Percentiles rank a stretch among this genome's conserved stretches.
These are phyloP conservation scores for Ceratocystis cubensis DNA, from an alignment of 2,329 filamentous ascomycete genomes.

Conservation along the genomic window DNA sequence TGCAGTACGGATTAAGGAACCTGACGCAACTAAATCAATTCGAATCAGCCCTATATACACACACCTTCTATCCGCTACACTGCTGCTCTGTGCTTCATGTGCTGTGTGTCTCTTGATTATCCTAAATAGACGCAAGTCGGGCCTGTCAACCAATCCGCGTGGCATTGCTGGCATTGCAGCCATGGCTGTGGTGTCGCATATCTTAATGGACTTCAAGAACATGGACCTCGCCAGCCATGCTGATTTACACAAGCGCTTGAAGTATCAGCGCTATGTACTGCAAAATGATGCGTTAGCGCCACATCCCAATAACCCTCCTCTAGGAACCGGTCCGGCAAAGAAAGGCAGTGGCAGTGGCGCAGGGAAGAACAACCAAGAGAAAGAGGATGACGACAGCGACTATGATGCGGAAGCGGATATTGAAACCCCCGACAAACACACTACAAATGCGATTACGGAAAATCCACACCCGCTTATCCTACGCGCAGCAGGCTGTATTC, in stretches of 20 bases:
- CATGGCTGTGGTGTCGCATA: constrained; percentile 62
- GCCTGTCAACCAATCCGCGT: constrained; percentile 54
- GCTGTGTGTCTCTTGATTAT: constrained; percentile 48
- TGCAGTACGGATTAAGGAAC: constrained; percentile 32
- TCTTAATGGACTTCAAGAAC: constrained; percentile 60
- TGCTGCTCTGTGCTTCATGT: constrained; percentile 45
- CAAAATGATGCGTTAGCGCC: constrained; percentile 60
- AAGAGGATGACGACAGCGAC: background rate
- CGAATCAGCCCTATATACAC: constrained; percentile 47
- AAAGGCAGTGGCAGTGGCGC: too few relatives aligned
- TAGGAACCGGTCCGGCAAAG: constrained; percentile 22
- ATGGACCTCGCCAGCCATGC: constrained; percentile 54
- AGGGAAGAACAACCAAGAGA: background rate
- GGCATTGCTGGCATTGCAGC: constrained; percentile 62
- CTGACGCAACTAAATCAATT: constrained; percentile 39
- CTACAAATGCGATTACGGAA: constrained; percentile 35
- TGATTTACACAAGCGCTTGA: constrained; percentile 56
- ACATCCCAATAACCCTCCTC: constrained; percentile 38
- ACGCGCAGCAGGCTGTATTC: constrained; percentile 44
- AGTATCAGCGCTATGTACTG: constrained; percentile 52
- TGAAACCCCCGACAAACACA: background rate
- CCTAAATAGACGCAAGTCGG: constrained; percentile 50
- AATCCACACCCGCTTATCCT: constrained; percentile 61
- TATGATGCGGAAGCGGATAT: background rate
- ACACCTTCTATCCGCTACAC: constrained; percentile 43